Evolutionary conservation across 1,284 basidiomycete genomes (phyloP).

Genomic region (Apiotrichum sp.): DNA sequence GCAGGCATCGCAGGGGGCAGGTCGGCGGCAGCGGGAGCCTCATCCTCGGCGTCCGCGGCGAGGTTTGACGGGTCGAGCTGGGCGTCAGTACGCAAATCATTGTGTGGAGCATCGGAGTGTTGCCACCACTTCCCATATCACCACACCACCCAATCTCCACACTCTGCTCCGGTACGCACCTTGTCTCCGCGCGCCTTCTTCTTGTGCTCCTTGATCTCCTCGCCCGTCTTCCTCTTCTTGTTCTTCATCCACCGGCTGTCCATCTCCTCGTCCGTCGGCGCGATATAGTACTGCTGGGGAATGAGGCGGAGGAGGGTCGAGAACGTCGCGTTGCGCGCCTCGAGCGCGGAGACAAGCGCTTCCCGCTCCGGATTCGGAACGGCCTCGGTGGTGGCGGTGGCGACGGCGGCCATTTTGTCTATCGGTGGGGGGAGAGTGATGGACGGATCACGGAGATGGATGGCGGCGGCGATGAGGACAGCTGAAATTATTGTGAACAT

Average conservation of each 20-base stretch:
- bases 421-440: background rate
- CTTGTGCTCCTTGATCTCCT: conserved; percentile 76
- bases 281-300: conserved; percentile 78
- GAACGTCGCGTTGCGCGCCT: conserved; percentile 75
- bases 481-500: background rate
- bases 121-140: no score
- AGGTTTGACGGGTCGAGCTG: conserved; percentile 84
- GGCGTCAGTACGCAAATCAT: background rate
- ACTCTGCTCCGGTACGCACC: no score
- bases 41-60: conserved; percentile 32
- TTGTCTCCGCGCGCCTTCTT: conserved; percentile 79
- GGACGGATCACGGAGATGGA: background rate
- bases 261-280: conserved; percentile 61
- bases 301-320: conserved; percentile 74
- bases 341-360: conserved; percentile 54
- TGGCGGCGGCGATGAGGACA: background rate
- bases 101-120: background rate
- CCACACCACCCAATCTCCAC: no score
- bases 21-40: conserved; percentile 14
- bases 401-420: background rate
- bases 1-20: conserved; percentile 17
- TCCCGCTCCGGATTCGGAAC: background rate
- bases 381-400: background rate
- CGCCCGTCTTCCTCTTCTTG: conserved; percentile 75
- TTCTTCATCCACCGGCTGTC: conserved; percentile 80